Evolutionary conservation across 78 protist genomes (phyloP), one percentile per base, ranked within the genome.

Genomic region (Guillardia theta): DNA sequence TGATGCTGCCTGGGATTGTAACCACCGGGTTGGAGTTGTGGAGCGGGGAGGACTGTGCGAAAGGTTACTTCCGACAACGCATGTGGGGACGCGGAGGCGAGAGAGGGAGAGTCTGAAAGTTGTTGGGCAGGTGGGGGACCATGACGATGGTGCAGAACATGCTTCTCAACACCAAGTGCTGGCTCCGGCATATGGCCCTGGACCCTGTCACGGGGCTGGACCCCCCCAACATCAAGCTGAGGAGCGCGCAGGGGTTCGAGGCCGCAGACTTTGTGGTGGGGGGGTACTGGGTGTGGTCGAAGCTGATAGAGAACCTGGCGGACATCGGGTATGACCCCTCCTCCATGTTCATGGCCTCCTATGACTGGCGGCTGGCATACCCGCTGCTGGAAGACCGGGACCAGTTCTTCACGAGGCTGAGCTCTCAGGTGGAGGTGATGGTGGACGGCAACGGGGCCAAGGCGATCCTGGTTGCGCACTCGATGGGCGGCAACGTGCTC

Each of bases 11-110:
- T 30, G 96, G 96, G 33, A 37, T 94, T 77, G 33, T 94, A 46
- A 62, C 92, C 48, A 77, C 96, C 10, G 94, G 93, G 21, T 54
- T 95, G 45, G 96, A 95, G 94, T 54, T 95, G 39, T 95, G 96
- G 96, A 10, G 64, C 39, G 95, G 96, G 41, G 48, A 95, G 36
- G 87, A 39, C 27, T 93, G 95, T 94, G 94, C 95, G 39, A 45
- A 78, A 70, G 3, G 88, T 24, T 53, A 78, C 70, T 95, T 95
- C 88, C 95, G 96, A 15, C 93, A 92, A 92, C 88, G 96, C 50
- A 41, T 94, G 88, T 78, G 48, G 80, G n/a, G n/a, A n/a, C n/a
- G n/a, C n/a, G n/a, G n/a, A n/a, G n/a, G n/a, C n/a, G n/a, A n/a
- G n/a, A n/a, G n/a, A n/a, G n/a, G n/a, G n/a, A n/a, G n/a, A n/a